Evolutionary conservation across 352 stramenopile genomes (phyloP).

Genomic region (Pythium utonaiense): DNA sequence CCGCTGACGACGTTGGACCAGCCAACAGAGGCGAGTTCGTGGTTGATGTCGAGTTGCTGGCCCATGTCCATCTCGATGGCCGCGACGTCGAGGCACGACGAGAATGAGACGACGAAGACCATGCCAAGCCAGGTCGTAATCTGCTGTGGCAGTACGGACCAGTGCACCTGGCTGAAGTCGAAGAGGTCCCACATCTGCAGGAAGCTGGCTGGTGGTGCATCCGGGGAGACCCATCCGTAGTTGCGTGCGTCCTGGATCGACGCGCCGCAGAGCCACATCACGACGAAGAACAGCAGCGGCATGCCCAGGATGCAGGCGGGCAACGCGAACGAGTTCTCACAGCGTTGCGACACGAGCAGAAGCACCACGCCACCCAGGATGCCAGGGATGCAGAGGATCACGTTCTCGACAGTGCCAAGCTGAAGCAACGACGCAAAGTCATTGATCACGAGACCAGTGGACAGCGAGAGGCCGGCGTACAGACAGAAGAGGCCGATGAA

Average conservation of each 20-base stretch:
- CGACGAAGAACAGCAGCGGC: conserved; percentile 88
- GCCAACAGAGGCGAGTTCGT: conserved; percentile 92
- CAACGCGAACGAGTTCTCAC: conserved; percentile 69
- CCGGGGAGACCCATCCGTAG: conserved; percentile 88
- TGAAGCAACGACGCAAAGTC: conserved; percentile 77
- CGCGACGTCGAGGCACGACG: conserved; percentile 95
- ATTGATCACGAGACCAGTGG: conserved; percentile 90
- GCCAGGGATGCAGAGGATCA: conserved; percentile 85
- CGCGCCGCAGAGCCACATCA: conserved; percentile 68
- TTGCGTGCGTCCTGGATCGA: conserved; percentile 90
- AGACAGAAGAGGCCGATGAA: conserved; percentile 97
- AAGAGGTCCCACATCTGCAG: conserved; percentile 86
- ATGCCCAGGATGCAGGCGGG: conserved; percentile 85
- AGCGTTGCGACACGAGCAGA: conserved; percentile 80
- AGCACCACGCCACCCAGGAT: conserved; percentile 80
- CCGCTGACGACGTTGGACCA: conserved; percentile 96
- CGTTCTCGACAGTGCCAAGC: conserved; percentile 54
- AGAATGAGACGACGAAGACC: conserved; percentile 97
- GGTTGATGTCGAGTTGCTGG: conserved; percentile 92
- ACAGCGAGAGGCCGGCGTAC: conserved; percentile 89
- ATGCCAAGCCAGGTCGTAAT: conserved; percentile 92
- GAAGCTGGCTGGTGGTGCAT: conserved; percentile 55
- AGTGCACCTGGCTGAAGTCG: conserved; percentile 90
- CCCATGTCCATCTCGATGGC: conserved; percentile 98
- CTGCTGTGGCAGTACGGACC: conserved; percentile 85